phyloP scores from a whole-genome alignment of 805 yeast species.

The Kuraishia capsulata region DNA sequence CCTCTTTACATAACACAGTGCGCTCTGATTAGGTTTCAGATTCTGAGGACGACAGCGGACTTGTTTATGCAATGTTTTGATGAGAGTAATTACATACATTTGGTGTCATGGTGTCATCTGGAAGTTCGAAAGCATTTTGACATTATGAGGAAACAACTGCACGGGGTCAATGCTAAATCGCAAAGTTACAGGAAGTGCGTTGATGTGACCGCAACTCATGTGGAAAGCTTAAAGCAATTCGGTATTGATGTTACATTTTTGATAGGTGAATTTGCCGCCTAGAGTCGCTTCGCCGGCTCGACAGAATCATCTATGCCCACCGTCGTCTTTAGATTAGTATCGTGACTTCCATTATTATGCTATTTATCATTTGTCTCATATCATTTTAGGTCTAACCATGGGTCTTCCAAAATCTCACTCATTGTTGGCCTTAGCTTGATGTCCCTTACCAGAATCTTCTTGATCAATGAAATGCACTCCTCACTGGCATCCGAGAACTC shows the following conservation, averaged over 20 bases:
- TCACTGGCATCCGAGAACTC: slow-evolving; percentile 42
- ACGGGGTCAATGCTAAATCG: slow-evolving; percentile 48
- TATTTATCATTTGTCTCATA: not conserved
- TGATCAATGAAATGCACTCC: slow-evolving; percentile 51
- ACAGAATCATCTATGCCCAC: not conserved
- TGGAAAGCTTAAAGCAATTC: slow-evolving; percentile 46
- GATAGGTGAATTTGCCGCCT: slow-evolving; percentile 30
- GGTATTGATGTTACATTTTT: slow-evolving; percentile 73
- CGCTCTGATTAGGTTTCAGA: slow-evolving; percentile 54
- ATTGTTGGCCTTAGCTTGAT: slow-evolving; percentile 63
- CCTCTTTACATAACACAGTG: slow-evolving; percentile 48
- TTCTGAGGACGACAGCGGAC: slow-evolving; percentile 46
- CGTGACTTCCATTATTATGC: not conserved
- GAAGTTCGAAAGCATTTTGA: slow-evolving; percentile 53
- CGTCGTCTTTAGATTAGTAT: not conserved
- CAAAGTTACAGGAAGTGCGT: slow-evolving; percentile 47
- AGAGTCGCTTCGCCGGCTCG: no score
- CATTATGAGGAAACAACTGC: slow-evolving; percentile 56
- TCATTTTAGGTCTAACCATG: slow-evolving; percentile 46
- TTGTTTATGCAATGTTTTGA: slow-evolving; percentile 46
- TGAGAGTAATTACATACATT: slow-evolving; percentile 25
- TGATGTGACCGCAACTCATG: slow-evolving; percentile 45
- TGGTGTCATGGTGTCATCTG: slow-evolving; percentile 71
- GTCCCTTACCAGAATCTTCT: slow-evolving; percentile 59
- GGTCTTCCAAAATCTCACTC: slow-evolving; percentile 56